These are phyloP conservation scores for Clitopilus passeckerianus DNA, from an alignment of 768 basidiomycete species.

Conservation along the genomic window DNA sequence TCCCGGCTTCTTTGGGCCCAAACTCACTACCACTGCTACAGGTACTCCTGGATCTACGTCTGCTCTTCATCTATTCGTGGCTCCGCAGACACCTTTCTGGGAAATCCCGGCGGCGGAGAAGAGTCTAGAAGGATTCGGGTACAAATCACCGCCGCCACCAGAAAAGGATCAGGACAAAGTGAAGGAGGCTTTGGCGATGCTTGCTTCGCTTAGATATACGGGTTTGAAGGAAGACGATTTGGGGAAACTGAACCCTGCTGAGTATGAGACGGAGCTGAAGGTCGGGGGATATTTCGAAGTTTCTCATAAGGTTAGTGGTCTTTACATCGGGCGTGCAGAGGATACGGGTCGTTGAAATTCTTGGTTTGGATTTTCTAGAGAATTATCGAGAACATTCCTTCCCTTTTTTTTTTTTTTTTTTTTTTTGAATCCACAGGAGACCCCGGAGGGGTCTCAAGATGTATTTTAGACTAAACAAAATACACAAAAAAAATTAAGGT, in stretches of 20 bases:
- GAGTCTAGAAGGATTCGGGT: not conserved
- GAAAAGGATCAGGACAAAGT: not conserved
- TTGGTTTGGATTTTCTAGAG: slow-evolving; percentile 19
- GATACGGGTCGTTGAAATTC: not conserved
- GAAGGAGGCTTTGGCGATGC: slow-evolving; percentile 12
- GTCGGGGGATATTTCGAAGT: slow-evolving; percentile 40
- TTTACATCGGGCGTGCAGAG: not conserved
- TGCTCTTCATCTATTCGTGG: not conserved
- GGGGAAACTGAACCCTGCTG: slow-evolving; percentile 19
- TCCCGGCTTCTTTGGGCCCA: too few species aligned
- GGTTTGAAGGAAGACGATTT: slow-evolving; percentile 22
- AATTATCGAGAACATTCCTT: slow-evolving; percentile 36
- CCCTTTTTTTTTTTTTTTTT: too few species aligned
- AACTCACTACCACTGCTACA: too few species aligned
- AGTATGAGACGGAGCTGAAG: slow-evolving; percentile 32
- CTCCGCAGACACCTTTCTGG: not conserved
- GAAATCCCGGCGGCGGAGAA: not conserved
- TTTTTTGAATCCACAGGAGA: too few species aligned
- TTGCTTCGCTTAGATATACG: slow-evolving; percentile 22
- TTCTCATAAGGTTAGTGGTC: slow-evolving; percentile 29
- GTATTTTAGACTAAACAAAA: too few species aligned
- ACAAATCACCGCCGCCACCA: not conserved
- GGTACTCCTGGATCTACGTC: not conserved
- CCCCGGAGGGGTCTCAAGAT: too few species aligned
- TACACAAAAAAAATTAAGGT: too few species aligned